These are phyloP conservation scores for Pythium guiyangense DNA, from an alignment of 352 stramenopile species.

Conservation along the genomic window DNA sequence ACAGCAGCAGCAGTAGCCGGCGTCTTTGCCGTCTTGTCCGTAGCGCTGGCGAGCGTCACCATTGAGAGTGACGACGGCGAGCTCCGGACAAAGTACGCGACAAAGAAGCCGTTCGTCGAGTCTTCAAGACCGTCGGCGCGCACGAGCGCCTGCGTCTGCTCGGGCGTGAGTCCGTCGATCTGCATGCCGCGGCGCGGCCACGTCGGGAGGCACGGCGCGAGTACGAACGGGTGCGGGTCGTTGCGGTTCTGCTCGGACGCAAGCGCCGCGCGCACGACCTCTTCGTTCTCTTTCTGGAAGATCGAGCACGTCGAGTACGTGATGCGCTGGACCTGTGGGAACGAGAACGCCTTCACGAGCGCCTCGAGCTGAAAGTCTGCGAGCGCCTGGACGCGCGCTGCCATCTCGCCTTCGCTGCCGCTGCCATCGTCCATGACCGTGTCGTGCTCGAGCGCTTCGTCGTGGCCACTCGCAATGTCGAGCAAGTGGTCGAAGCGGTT, in stretches of 20 bases:
- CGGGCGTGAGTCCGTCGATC: conserved; percentile 47
- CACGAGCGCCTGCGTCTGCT: conserved; percentile 81
- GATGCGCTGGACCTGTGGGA: conserved; percentile 91
- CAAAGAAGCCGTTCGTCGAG: conserved; percentile 97
- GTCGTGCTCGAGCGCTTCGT: conserved; percentile 36
- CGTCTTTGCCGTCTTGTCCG: not conserved
- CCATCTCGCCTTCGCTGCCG: conserved; percentile 40
- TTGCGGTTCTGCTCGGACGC: conserved; percentile 41
- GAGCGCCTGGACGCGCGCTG: conserved; percentile 87
- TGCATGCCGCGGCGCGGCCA: conserved; percentile 74
- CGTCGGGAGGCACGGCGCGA: conserved; percentile 57
- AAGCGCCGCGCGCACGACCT: conserved; percentile 89
- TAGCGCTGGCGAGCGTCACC: conserved; percentile 2
- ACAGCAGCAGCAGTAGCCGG: not conserved
- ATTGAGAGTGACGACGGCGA: not conserved
- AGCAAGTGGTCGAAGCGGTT: conserved; percentile 91
- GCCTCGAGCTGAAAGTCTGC: conserved; percentile 93
- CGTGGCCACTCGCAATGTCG: conserved; percentile 66
- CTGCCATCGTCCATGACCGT: not conserved
- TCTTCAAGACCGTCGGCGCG: conserved; percentile 90
- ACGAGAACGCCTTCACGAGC: conserved; percentile 92
- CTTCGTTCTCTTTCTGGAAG: conserved; percentile 95
- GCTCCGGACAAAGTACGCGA: conserved; percentile 91
- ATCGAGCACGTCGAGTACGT: conserved; percentile 98
- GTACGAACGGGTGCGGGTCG: conserved; percentile 49